phyloP scores from a whole-genome alignment of 1,284 basidiomycete genomes.

The Coniferiporia weirii region DNA sequence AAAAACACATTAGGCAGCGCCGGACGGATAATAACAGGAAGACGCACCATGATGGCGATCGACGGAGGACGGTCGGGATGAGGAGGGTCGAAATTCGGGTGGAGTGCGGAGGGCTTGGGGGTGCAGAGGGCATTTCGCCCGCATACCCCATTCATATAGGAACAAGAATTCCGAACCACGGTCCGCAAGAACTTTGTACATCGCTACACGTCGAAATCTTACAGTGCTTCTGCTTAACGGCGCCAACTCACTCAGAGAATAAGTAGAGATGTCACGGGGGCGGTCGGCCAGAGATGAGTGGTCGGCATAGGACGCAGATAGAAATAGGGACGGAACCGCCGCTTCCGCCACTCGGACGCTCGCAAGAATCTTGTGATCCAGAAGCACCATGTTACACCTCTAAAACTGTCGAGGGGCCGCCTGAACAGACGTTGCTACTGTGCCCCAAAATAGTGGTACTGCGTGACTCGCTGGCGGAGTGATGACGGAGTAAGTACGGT shows the following conservation, averaged over 20 bases:
- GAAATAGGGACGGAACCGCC: background rate
- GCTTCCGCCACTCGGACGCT: background rate
- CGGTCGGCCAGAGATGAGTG: background rate
- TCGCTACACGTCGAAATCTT: background rate
- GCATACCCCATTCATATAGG: slow-evolving; percentile 1
- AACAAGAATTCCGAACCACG: background rate
- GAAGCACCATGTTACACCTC: too few species aligned
- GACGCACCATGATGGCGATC: slow-evolving; percentile 7
- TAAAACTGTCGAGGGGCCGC: too few species aligned
- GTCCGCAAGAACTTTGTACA: background rate
- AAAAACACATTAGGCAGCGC: background rate
- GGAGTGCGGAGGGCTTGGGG: slow-evolving; percentile 6
- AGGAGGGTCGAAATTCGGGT: slow-evolving; percentile 14
- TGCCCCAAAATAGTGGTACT: too few species aligned
- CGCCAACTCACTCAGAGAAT: slow-evolving; percentile 1
- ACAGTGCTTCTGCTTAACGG: background rate
- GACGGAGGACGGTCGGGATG: slow-evolving; percentile 8
- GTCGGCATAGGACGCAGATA: background rate
- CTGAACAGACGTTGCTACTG: too few species aligned
- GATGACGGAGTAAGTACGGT: background rate
- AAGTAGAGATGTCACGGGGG: background rate
- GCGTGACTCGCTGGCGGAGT: background rate
- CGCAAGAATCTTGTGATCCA: background rate
- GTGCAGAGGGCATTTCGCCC: background rate
- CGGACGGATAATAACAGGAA: background rate